A percentile compares a stretch with the other conserved stretches of the same genome.
Evolutionary conservation across 2,329 filamentous ascomycete species (phyloP).

Genomic region (Zymoseptoria crescenta): DNA sequence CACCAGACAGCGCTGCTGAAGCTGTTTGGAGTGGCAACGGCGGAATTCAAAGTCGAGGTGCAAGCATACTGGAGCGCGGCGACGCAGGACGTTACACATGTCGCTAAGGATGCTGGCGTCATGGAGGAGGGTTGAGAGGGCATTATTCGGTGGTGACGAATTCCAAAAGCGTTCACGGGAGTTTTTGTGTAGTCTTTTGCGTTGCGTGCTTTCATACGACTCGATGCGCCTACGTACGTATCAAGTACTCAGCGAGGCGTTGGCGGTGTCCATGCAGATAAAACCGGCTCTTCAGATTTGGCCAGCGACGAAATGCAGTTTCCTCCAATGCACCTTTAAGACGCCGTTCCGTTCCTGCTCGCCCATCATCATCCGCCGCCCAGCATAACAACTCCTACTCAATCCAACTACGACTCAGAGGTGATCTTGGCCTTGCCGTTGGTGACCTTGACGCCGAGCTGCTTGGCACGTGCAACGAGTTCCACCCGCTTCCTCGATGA

Average conservation of each 20-base stretch:
- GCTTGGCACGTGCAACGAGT: conserved; percentile 94
- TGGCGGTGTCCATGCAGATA: conserved; percentile 20
- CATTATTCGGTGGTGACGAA: not conserved
- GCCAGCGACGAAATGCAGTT: conserved; percentile 17
- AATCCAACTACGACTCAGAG: conserved; percentile 61
- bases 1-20: conserved; percentile 90
- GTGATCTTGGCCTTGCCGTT: conserved; percentile 99
- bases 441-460: conserved; percentile 98
- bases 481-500: conserved; percentile 98
- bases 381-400: conserved; percentile 9
- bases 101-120: conserved; percentile 19
- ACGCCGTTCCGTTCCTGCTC: conserved; percentile 12
- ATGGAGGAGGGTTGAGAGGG: conserved; percentile 25
- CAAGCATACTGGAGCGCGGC: conserved; percentile 48
- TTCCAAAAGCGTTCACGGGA: not conserved
- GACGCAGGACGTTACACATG: conserved; percentile 27
- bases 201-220: conserved; percentile 17
- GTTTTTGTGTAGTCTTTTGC: conserved; percentile 4
- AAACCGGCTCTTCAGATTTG: conserved; percentile 3
- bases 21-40: conserved; percentile 82
- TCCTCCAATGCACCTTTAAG: conserved; percentile 9
- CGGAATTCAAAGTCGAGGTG: conserved; percentile 79
- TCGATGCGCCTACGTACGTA: conserved; percentile 18
- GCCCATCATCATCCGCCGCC: conserved; percentile 9
- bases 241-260: conserved; percentile 25